Conservation (phyloP, 495 filamentous ascomycete species). For the Evansstolkia leycettana region DNA sequence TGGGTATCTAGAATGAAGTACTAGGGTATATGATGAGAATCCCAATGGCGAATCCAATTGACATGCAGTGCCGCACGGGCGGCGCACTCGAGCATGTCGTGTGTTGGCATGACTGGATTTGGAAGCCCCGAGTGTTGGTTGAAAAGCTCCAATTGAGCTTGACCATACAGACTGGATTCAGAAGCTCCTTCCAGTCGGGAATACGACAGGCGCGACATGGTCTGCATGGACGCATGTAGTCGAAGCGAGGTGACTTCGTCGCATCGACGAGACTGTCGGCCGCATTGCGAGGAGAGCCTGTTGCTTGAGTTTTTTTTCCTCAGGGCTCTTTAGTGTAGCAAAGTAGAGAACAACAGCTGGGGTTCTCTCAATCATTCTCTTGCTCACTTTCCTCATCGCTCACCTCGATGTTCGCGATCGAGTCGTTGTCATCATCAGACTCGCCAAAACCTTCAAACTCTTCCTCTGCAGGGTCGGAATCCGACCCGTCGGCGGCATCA, state of each 20-base stretch:
- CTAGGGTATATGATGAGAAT: not conserved
- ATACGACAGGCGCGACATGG: too few relatives aligned
- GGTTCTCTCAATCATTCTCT: constrained; percentile 22
- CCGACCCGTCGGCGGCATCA: constrained; percentile 11
- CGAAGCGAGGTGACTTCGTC: too few relatives aligned
- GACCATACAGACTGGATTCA: not conserved
- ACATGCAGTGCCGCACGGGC: constrained; percentile 2
- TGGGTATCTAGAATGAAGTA: constrained; percentile 11
- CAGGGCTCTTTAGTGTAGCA: not conserved
- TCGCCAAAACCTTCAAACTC: constrained; percentile 31
- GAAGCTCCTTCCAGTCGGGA: not conserved
- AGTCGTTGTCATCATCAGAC: constrained; percentile 23
- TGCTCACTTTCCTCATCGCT: constrained; percentile 33
- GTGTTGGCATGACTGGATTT: constrained; percentile 6
- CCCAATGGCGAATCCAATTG: too few relatives aligned
- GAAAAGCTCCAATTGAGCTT: too few relatives aligned
- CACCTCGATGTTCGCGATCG: constrained; percentile 30
- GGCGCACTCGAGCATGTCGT: constrained; percentile 7
- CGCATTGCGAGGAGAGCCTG: too few relatives aligned
- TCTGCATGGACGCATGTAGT: too few relatives aligned
- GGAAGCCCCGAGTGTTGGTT: too few relatives aligned
- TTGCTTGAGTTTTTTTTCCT: too few relatives aligned
- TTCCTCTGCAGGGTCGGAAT: constrained; percentile 14
- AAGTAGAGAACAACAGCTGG: not conserved
- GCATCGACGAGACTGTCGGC: too few relatives aligned